A percentile compares a stretch with the other conserved stretches of the same genome.
phyloP scores from a whole-genome alignment of 164 flowering plant genomes.

The Tetracentron sinense region DNA sequence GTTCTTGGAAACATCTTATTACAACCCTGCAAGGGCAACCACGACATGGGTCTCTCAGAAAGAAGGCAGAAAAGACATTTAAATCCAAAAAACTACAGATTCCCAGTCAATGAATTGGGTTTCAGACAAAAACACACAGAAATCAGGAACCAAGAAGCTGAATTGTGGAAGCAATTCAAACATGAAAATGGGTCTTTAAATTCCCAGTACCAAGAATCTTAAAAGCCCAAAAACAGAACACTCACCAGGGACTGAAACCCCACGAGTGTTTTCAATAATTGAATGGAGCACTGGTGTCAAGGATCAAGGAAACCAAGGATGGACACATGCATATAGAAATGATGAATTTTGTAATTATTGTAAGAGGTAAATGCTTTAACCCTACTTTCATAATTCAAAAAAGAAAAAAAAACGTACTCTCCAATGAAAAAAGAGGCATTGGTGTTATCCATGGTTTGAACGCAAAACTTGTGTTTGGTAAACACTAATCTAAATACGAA shows the following conservation, averaged over 20 bases:
- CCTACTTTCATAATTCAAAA: too few species aligned
- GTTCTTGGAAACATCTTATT: background rate
- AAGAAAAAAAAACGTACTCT: constrained; percentile 10
- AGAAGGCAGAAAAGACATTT: constrained; percentile 7
- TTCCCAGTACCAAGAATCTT: too few species aligned
- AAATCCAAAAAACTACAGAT: constrained; percentile 9
- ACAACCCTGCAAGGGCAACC: too few species aligned
- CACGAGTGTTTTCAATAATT: constrained; percentile 34
- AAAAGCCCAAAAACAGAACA: too few species aligned
- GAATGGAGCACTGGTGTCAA: constrained; percentile 42
- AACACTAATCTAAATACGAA: too few species aligned
- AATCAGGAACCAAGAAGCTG: background rate
- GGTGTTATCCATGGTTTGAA: too few species aligned
- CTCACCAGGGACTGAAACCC: too few species aligned
- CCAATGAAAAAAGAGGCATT: too few species aligned
- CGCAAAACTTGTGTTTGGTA: too few species aligned
- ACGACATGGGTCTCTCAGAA: constrained; percentile 11
- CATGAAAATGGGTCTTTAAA: too few species aligned
- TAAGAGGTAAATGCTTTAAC: too few species aligned
- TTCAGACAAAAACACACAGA: background rate
- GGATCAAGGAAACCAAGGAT: constrained; percentile 62
- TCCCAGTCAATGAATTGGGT: background rate
- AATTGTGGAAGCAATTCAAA: constrained; percentile 1
- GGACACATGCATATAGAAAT: constrained; percentile 23
- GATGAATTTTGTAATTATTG: constrained; percentile 24